Percentiles rank a stretch among this genome's conserved stretches.
Evolutionary conservation across 2,329 filamentous ascomycete species (phyloP).

Genomic region (Fusarium sp.): DNA sequence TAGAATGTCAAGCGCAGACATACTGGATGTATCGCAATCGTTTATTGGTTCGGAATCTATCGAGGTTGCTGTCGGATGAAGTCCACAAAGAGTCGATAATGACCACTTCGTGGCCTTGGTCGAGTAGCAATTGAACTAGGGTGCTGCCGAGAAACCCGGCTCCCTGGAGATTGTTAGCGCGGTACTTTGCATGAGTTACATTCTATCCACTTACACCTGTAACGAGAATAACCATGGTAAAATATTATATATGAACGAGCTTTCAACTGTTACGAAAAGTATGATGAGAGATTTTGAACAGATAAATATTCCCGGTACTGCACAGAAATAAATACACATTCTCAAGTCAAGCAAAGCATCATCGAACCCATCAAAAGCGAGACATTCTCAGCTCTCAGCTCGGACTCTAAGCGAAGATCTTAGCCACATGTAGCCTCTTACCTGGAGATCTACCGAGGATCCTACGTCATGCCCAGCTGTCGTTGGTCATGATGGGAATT

Average conservation of each 20-base stretch:
- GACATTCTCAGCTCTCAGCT: conserved; percentile 16
- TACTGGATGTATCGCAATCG: conserved; percentile 31
- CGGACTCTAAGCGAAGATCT: conserved; percentile 16
- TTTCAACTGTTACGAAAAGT: no score
- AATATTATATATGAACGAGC: neutral
- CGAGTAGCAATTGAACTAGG: conserved; percentile 28
- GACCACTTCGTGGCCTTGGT: conserved; percentile 28
- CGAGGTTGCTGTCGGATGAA: conserved; percentile 24
- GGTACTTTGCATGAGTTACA: rapidly evolving
- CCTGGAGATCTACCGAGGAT: conserved; percentile 15
- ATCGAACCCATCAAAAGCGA: conserved; percentile 1
- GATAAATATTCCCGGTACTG: neutral
- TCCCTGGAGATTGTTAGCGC: conserved; percentile 16
- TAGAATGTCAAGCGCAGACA: rapidly evolving
- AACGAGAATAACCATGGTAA: conserved; percentile 21
- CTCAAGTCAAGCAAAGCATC: conserved; percentile 2
- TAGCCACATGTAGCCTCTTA: conserved; percentile 4
- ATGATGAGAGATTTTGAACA: neutral
- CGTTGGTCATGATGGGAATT: neutral
- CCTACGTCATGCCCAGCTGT: conserved; percentile 3
- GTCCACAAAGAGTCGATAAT: conserved; percentile 39
- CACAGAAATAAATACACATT: neutral
- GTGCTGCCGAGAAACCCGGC: conserved; percentile 39
- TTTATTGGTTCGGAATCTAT: conserved; percentile 10
- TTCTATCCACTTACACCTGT: conserved; percentile 27